These are phyloP conservation scores for Crithidia thermophila DNA, from an alignment of 208 protist genomes.

Conservation along the genomic window DNA sequence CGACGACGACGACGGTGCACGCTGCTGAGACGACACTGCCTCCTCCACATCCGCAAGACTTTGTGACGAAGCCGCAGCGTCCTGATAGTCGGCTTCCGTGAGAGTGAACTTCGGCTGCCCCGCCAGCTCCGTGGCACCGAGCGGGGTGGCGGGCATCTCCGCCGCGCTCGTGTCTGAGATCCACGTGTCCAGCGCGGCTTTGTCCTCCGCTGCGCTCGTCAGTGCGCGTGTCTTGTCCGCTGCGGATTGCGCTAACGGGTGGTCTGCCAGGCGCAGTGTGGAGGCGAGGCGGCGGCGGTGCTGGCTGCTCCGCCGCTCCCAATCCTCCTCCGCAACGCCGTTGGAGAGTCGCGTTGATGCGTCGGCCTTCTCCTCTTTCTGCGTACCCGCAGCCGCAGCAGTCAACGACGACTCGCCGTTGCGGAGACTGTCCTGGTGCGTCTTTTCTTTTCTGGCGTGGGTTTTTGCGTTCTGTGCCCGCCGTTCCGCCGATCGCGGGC, in stretches of 20 bases:
- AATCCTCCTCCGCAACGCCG: slow-evolving; percentile 7
- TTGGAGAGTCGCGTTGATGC: too few relatives aligned
- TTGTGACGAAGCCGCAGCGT: too few relatives aligned
- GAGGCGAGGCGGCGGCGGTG: slow-evolving; percentile 9
- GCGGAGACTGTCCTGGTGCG: not conserved
- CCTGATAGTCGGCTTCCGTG: too few relatives aligned
- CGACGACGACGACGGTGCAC: not conserved
- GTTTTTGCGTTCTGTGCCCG: not conserved
- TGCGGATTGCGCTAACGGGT: not conserved
- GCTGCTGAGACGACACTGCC: too few relatives aligned
- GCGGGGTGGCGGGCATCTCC: slow-evolving; percentile 21
- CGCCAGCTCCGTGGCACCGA: slow-evolving; percentile 21
- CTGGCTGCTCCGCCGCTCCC: slow-evolving; percentile 18
- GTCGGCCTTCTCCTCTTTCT: too few relatives aligned
- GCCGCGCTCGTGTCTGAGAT: slow-evolving; percentile 16
- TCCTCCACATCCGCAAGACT: too few relatives aligned
- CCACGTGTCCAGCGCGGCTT: slow-evolving; percentile 14
- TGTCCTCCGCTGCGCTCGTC: not conserved
- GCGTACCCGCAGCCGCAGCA: too few relatives aligned
- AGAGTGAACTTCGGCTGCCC: not conserved
- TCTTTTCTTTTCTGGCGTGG: not conserved
- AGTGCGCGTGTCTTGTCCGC: not conserved
- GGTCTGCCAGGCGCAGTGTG: not conserved
- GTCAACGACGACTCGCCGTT: too few relatives aligned
- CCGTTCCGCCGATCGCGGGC: not conserved